Conservation (phyloP, 2,329 filamentous ascomycete species). For the Neonectria sp. region DNA sequence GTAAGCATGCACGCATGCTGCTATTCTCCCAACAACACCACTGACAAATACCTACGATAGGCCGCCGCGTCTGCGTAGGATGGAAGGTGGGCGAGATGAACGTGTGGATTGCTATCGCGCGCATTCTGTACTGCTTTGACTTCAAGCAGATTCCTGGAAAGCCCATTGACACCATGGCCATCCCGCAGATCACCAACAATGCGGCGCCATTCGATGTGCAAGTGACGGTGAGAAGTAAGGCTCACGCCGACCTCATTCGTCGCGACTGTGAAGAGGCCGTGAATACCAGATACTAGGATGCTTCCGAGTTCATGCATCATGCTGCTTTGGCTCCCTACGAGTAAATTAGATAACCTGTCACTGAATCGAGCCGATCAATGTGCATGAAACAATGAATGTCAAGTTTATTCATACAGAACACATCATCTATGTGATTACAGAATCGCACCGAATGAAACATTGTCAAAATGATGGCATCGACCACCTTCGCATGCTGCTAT, state of each 20-base stretch:
- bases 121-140: conserved; percentile 24
- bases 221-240: conserved; percentile 11
- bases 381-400: no score
- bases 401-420: no score
- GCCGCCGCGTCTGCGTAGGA: conserved; percentile 18
- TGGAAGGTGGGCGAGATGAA: conserved; percentile 15
- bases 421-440: neutral
- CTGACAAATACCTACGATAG: conserved; percentile 5
- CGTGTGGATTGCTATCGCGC: conserved; percentile 15
- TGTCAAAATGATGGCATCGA: neutral
- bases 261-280: conserved; percentile 18
- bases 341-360: neutral
- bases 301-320: neutral
- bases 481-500: neutral
- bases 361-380: neutral
- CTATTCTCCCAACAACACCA: neutral
- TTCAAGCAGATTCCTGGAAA: conserved; percentile 13
- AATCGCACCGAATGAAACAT: neutral
- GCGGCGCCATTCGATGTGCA: conserved; percentile 17
- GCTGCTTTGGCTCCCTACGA: neutral
- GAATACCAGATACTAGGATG: conserved; percentile 7
- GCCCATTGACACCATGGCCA: conserved; percentile 5
- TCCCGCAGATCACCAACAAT: conserved; percentile 3
- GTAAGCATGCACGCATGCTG: conserved; percentile 7
- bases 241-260: conserved; percentile 16